Evolutionary conservation across 139 green algal genomes (phyloP).

Genomic region (Pleodorina starrii): DNA sequence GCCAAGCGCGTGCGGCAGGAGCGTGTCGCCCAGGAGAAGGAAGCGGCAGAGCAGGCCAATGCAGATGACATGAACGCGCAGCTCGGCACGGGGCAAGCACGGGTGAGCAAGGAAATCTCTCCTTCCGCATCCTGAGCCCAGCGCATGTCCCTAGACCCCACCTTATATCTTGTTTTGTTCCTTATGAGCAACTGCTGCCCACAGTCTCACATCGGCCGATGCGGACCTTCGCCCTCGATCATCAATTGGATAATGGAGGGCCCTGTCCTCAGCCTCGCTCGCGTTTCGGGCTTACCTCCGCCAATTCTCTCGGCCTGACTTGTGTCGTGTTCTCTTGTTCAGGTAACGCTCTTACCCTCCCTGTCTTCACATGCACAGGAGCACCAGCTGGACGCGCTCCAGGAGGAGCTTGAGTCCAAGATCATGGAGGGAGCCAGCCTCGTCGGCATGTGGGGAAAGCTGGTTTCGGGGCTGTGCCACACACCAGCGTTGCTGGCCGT

Average conservation of each 20-base stretch:
- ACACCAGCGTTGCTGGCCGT: conserved; percentile 61
- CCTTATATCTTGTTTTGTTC: too few species aligned
- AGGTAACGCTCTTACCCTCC: too few species aligned
- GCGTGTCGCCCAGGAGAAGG: conserved; percentile 49
- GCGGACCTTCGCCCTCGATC: too few species aligned
- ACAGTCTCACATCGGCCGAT: too few species aligned
- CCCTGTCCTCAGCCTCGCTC: too few species aligned
- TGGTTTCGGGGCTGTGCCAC: conserved; percentile 73
- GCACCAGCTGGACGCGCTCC: conserved; percentile 81
- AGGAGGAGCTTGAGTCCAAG: conserved; percentile 72
- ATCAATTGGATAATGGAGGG: too few species aligned
- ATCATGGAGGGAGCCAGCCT: conserved; percentile 72
- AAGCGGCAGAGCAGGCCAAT: conserved; percentile 64
- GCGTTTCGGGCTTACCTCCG: too few species aligned
- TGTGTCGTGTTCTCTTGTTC: too few species aligned
- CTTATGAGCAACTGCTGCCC: too few species aligned
- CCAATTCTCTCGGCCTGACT: too few species aligned
- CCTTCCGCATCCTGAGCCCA: too few species aligned
- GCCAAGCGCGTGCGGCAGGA: conserved; percentile 72
- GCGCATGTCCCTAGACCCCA: too few species aligned
- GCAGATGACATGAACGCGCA: conserved; percentile 58
- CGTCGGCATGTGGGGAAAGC: conserved; percentile 72
- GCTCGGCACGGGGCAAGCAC: conserved; percentile 19
- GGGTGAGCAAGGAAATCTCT: background rate
- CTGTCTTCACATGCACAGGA: conserved; percentile 68